These are phyloP conservation scores for Tuber melanosporum DNA, from an alignment of 495 filamentous ascomycete genomes.

Conservation along the genomic window DNA sequence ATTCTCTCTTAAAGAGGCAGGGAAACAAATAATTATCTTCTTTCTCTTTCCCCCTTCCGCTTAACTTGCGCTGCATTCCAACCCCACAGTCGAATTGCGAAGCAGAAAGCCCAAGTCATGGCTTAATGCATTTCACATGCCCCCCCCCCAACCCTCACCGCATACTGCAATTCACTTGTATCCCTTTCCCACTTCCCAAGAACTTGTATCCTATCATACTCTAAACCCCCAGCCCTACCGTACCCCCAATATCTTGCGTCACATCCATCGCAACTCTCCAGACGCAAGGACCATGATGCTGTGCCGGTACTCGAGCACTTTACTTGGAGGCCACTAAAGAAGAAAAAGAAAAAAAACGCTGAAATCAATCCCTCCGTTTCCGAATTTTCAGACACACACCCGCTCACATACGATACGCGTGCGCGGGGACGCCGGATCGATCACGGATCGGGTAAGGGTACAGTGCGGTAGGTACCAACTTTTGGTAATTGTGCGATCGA, in stretches of 20 bases:
- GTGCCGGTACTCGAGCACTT: neutral
- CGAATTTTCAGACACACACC: neutral
- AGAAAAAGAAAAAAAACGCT: neutral
- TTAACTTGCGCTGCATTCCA: neutral
- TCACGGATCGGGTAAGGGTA: constrained; percentile 3
- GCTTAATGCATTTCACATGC: neutral
- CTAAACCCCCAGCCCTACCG: neutral
- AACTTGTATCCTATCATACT: neutral
- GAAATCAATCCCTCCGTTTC: neutral
- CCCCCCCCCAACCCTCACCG: neutral
- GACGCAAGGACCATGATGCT: neutral
- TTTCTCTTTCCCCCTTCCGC: neutral
- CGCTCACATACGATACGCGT: neutral
- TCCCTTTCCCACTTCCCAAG: neutral
- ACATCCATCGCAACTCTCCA: neutral
- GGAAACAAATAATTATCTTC: neutral
- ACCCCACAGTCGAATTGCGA: neutral
- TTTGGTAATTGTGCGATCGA: neutral
- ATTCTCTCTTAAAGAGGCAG: neutral
- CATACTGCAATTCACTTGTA: neutral
- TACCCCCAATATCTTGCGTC: neutral
- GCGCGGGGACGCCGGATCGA: constrained; percentile 2
- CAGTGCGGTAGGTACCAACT: neutral
- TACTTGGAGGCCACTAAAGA: neutral
- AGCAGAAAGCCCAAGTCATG: neutral